These are phyloP conservation scores for Alternaria longipes DNA, from an alignment of 2,329 filamentous ascomycete species.

Conservation along the genomic window DNA sequence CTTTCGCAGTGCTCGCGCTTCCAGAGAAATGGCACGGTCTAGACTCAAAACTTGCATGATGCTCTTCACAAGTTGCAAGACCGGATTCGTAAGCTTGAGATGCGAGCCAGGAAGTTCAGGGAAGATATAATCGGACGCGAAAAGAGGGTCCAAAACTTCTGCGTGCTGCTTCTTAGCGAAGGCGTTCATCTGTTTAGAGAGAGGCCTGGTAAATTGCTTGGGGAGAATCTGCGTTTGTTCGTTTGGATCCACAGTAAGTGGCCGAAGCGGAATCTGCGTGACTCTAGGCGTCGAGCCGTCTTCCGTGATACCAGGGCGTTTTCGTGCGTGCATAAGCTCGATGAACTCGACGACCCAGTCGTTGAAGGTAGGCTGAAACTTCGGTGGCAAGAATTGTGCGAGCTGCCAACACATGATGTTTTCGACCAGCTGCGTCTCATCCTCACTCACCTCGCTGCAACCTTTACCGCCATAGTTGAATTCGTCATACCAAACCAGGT, in stretches of 20 bases:
- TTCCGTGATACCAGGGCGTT: conserved; percentile 64
- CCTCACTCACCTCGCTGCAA: conserved; percentile 79
- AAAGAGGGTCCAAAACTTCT: conserved; percentile 87
- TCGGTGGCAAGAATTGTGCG: conserved; percentile 81
- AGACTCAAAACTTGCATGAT: conserved; percentile 92
- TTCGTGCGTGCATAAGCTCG: conserved; percentile 88
- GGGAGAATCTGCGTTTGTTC: conserved; percentile 74
- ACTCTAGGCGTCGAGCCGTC: conserved; percentile 61
- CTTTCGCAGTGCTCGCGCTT: conserved; percentile 86
- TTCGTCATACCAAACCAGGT: conserved; percentile 97
- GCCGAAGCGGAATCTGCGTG: conserved; percentile 69
- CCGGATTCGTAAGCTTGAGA: conserved; percentile 70
- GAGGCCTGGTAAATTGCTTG: conserved; percentile 84
- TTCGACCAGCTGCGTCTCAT: conserved; percentile 81
- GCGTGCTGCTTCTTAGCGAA: conserved; percentile 88
- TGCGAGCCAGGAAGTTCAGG: conserved; percentile 80
- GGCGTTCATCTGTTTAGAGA: conserved; percentile 85
- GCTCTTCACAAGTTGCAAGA: conserved; percentile 89
- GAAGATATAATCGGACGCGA: conserved; percentile 87
- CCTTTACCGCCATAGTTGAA: conserved; percentile 98
- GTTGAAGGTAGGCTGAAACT: conserved; percentile 84
- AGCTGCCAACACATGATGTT: conserved; percentile 99
- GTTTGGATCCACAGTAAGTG: conserved; percentile 63
- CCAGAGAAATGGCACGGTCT: conserved; percentile 88
- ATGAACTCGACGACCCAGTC: conserved; percentile 96